Base-by-base conservation (phyloP, 495 filamentous ascomycete genomes). In the Staphylotrichum longicolle region DNA sequence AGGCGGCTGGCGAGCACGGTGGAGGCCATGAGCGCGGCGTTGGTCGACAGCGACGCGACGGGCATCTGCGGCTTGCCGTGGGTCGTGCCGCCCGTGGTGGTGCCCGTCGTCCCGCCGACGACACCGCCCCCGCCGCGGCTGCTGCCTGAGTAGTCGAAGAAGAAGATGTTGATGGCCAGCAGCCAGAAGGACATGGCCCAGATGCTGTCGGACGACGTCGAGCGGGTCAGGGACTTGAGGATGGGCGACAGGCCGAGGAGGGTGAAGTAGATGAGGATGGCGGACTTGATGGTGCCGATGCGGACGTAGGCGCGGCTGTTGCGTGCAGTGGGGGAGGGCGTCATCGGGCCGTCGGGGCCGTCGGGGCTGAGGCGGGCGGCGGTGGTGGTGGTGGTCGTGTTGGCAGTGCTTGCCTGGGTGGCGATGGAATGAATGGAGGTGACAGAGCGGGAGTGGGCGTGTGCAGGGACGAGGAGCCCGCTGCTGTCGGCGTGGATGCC, bases 101-200 rank as follows among this genome's bases (percentile, higher is more conserved):
- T 7, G 37, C 37, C 37, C 6, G 6, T 10, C 6, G 37, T 7
- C 6, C 37, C 37, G 37, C 37, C 37, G 37, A 39, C 37, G 37
- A 10, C 37, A 2, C 6, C 20, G 20, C 20, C 20, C 42, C 81
- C 83, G 1, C 80, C 80, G 20, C 66, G 85, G 64, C 63, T 66
- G 53, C 69, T 54, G 54, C 73, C 86, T 33, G 91, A 88, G 68
- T 98, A 98, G 77, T 98, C 94, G 71, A 97, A 96, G 70, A 94
- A 96, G 73, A 96, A 91, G 66, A 97, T 89, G 74, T 98, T 98
- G 76, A 96, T 92, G 60, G 90, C 83, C 69, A 98, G 83, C 50
- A 98, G 80, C 87, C 90, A 95, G 74, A 87, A 91, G 64, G 89
- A 91, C 79, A 98, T 88, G 14, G 94, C 91, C 95, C 95, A 98